Percentiles rank a stretch among this genome's conserved stretches.
phyloP scores from a whole-genome alignment of 1,284 basidiomycete species.

The Tilletia walkeri region DNA sequence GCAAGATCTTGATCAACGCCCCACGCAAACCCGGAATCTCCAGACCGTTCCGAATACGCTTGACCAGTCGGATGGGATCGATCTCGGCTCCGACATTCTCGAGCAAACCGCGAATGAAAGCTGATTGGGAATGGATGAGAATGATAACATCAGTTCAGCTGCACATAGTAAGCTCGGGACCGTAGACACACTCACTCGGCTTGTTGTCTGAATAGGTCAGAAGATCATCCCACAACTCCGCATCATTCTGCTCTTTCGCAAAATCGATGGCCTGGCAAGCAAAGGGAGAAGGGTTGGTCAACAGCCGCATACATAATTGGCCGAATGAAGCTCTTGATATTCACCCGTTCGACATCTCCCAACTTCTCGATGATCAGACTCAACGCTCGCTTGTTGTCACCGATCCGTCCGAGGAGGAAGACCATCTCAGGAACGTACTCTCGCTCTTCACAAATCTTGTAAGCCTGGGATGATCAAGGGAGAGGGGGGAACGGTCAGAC shows the following conservation, averaged over 20 bases:
- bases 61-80: constrained; percentile 87
- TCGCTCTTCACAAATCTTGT: constrained; percentile 75
- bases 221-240: constrained; percentile 97
- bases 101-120: constrained; percentile 83
- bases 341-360: constrained; percentile 81
- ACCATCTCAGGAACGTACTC: constrained; percentile 96
- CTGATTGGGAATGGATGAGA: constrained; percentile 58
- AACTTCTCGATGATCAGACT: constrained; percentile 92
- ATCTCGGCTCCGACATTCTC: constrained; percentile 97
- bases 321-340: constrained; percentile 35
- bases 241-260: constrained; percentile 93
- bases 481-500: background rate
- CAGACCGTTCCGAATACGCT: constrained; percentile 89
- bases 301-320: background rate
- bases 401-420: constrained; percentile 93
- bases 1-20: constrained; percentile 91
- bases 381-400: constrained; percentile 90
- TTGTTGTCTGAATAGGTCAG: constrained; percentile 88
- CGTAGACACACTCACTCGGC: constrained; percentile 64
- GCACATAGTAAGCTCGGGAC: constrained; percentile 13
- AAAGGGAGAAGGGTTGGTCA: background rate
- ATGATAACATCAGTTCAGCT: background rate
- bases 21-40: constrained; percentile 92
- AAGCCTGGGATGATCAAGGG: constrained; percentile 65
- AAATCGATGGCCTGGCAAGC: constrained; percentile 83